Base-by-base conservation (phyloP, 768 basidiomycete species). In the Dentipellis sp. region DNA sequence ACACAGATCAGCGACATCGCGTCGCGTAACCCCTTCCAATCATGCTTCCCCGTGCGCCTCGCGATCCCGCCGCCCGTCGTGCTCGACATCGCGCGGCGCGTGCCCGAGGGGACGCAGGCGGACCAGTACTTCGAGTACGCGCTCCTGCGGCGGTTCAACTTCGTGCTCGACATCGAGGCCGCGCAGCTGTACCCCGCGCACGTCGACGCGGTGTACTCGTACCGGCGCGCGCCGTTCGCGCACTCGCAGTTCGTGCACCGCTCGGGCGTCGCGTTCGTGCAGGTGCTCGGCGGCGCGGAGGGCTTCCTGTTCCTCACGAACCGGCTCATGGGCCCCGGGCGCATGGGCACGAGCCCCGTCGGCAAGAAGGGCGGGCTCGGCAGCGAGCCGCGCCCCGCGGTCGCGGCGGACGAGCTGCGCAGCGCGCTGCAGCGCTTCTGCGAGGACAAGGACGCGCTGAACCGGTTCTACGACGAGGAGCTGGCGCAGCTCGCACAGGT, bases 241-340 rank as follows among this genome's bases (percentile, higher is more conserved):
- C 81, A 92, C 69, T 89, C 92, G 17, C 95, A 98, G 66, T 97
- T 91, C 67, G 88, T 97, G 34, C 95, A 97, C 65, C 83, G 85
- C 50, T 82, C 87, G 4, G 97, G 97, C 1, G 81, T 88, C 21
- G 93, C 91, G 9, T 92, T 97, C 65, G 83, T 93, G 9, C 93
- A 97, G 67, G 86, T 95, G 56, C 65, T 94, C 4, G 90, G 87
- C 2, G 90, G 84, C 1, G 68, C 76, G 3, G 76, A 86, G 54
- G 93, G 94, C 0, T 94, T 93, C 69, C 69, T 92, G 57, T 95
- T 94, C 75, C 74, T 93, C 62, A 94, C 89, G 54, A 97, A 97
- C 67, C 76, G 93, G 21, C 72, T 94, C 56, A 87, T 91, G 76
- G 84, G 79, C 3, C 78, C 84, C 11, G 83, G 86, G 50, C 74